Evolutionary conservation across 441 rosid genomes (phyloP).

Genomic region (Brassica hybrid): DNA sequence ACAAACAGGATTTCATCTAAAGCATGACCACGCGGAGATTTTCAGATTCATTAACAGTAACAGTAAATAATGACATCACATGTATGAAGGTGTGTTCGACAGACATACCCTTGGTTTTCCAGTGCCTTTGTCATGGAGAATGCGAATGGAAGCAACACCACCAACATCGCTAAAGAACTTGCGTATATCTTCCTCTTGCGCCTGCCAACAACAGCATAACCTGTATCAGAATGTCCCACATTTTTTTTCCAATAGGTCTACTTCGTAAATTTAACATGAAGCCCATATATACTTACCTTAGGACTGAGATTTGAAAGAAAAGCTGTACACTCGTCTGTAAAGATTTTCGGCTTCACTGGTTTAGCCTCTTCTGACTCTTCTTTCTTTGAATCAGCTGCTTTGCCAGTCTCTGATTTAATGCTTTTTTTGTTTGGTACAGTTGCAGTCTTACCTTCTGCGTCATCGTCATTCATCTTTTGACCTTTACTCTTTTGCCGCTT

Average conservation of each 20-base stretch:
- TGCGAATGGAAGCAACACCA: constrained; percentile 76
- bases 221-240: constrained; percentile 1
- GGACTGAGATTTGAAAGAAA: constrained; percentile 75
- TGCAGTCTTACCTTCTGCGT: constrained; percentile 30
- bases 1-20: background rate
- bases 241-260: constrained; percentile 6
- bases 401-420: constrained; percentile 43
- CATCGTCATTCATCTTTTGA: constrained; percentile 50
- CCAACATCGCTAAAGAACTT: constrained; percentile 78
- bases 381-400: constrained; percentile 46
- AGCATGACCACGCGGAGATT: background rate
- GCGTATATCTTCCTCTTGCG: constrained; percentile 65
- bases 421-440: constrained; percentile 39
- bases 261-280: constrained; percentile 5
- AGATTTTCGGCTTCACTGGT: constrained; percentile 58
- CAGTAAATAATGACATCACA: constrained; percentile 17
- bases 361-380: constrained; percentile 48
- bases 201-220: constrained; percentile 52
- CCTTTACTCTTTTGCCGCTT: constrained; percentile 65
- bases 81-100: constrained; percentile 26
- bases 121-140: constrained; percentile 77
- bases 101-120: constrained; percentile 89
- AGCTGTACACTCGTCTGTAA: constrained; percentile 85
- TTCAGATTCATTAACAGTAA: constrained; percentile 6
- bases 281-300: constrained; percentile 49